phyloP scores from a whole-genome alignment of 768 basidiomycete species.

The Pisolithus albus region DNA sequence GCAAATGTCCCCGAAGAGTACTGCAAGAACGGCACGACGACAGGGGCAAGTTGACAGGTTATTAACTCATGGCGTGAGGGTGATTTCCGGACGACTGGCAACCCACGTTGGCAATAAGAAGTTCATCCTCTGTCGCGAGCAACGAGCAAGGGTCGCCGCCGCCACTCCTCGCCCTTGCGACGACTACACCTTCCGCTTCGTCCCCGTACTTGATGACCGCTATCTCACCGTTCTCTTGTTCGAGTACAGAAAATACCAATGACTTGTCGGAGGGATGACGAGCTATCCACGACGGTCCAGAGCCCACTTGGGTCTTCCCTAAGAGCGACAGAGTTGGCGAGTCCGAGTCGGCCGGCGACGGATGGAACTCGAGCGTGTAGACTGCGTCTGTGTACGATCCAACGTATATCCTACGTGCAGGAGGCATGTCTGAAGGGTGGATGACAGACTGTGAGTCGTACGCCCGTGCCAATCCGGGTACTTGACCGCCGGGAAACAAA shows the following conservation, averaged over 20 bases:
- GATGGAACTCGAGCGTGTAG: slow-evolving; percentile 58
- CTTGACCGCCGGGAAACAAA: too few species aligned
- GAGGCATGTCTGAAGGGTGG: slow-evolving; percentile 9
- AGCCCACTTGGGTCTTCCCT: slow-evolving; percentile 44
- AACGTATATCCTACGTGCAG: slow-evolving; percentile 40
- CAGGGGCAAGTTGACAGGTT: not conserved
- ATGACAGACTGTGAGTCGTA: not conserved
- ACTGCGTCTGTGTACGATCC: slow-evolving; percentile 62
- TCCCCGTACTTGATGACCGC: slow-evolving; percentile 51
- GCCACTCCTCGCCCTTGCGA: slow-evolving; percentile 39
- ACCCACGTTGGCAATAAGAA: slow-evolving; percentile 72
- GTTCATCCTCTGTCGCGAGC: slow-evolving; percentile 46
- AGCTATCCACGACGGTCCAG: slow-evolving; percentile 74
- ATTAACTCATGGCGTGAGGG: not conserved
- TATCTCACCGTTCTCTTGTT: slow-evolving; percentile 60
- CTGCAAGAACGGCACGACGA: slow-evolving; percentile 29
- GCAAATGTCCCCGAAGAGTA: slow-evolving; percentile 62
- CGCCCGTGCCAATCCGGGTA: too few species aligned
- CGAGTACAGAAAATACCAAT: slow-evolving; percentile 59
- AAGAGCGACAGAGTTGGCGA: slow-evolving; percentile 45
- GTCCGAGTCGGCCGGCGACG: slow-evolving; percentile 43
- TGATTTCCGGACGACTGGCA: not conserved
- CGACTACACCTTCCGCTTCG: slow-evolving; percentile 45
- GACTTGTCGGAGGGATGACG: slow-evolving; percentile 49
- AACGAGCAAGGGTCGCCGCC: slow-evolving; percentile 63